Base-by-base conservation (phyloP, 352 stramenopile genomes). In the Globisporangium cylindrosporum region DNA sequence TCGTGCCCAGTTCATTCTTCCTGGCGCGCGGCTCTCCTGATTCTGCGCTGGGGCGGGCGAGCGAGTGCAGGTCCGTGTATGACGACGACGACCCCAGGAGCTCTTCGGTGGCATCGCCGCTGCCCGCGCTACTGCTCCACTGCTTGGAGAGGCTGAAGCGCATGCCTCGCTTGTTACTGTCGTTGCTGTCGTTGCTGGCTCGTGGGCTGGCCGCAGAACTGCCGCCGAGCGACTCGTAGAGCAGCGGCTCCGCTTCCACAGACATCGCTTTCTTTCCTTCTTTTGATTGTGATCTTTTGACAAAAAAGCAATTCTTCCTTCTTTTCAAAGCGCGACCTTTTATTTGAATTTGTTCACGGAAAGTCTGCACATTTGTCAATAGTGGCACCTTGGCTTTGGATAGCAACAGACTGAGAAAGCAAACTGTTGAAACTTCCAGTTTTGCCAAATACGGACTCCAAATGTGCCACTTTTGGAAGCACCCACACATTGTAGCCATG, bases 41-140 rank as follows among this genome's bases (percentile, higher is more conserved):
- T 18, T 56, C 59, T 6, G 43, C 54, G 38, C 65, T 71, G 59
- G 64, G 54, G 3, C 15, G 63, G 8, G 68, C 43, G 20, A 85
- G 71, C 55, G 74, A 78, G 56, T 81, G 63, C 20, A 86, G 53
- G 41, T 86, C 78, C 55, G 78, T 86, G 72, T 86, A 86, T 57
- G 75, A 72, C 59, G 75, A 72, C 10, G 68, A 64, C 25, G 34
- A 49, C 48, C 48, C n/a, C 25, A 66, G 43, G 12, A 29, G 57
- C 38, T 49, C n/a, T 6, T 60, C 53, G 12, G 51, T 56, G 18
- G 49, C 46, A 29, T 59, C 63, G 4, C 41, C 57, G 22, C 58
- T 64, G 20, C n/a, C 18, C 22, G 36, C 36, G 46, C 36, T 15
- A n/a, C 25, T 15, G 62, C 59, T 59, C 61, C 67, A 61, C 48